phyloP scores from a whole-genome alignment of 73 alveolate species.

The Blepharisma stoltei region DNA sequence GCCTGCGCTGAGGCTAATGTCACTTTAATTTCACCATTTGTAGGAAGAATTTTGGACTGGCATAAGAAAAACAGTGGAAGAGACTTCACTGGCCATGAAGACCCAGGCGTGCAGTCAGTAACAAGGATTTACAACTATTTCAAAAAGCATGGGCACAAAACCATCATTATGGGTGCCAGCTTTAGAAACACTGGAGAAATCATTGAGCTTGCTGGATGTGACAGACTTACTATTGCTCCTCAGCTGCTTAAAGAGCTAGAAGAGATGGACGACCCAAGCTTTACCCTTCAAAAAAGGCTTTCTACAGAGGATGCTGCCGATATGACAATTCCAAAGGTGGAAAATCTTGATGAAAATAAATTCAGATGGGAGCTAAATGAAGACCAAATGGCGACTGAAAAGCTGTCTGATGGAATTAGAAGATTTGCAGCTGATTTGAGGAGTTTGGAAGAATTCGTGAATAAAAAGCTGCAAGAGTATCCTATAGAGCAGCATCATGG shows the following conservation, averaged over 20 bases:
- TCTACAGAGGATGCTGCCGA: slow-evolving; percentile 29
- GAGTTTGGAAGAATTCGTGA: too few relatives aligned
- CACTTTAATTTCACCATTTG: slow-evolving; percentile 73
- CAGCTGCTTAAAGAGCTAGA: slow-evolving; percentile 61
- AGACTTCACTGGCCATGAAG: slow-evolving; percentile 48
- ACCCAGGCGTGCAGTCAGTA: slow-evolving; percentile 73
- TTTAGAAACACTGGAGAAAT: slow-evolving; percentile 52
- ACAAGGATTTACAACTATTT: slow-evolving; percentile 57
- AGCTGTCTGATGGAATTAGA: slow-evolving; percentile 70
- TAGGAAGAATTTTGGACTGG: slow-evolving; percentile 77
- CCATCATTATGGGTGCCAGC: slow-evolving; percentile 73
- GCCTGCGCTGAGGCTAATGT: slow-evolving; percentile 86
- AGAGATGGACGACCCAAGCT: not conserved
- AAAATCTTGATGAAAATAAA: not conserved
- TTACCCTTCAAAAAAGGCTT: slow-evolving; percentile 35
- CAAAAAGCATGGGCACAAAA: slow-evolving; percentile 56
- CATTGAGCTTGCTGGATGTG: slow-evolving; percentile 71
- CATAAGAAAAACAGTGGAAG: slow-evolving; percentile 44
- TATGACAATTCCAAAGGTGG: slow-evolving; percentile 34
- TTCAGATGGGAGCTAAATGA: slow-evolving; percentile 57
- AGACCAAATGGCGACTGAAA: slow-evolving; percentile 79
- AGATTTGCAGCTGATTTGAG: slow-evolving; percentile 55
- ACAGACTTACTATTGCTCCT: slow-evolving; percentile 74
- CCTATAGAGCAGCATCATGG: too few relatives aligned
- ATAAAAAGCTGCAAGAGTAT: too few relatives aligned